Conservation (phyloP, 2,329 filamentous ascomycete genomes). For the Lithohypha guttulata region DNA sequence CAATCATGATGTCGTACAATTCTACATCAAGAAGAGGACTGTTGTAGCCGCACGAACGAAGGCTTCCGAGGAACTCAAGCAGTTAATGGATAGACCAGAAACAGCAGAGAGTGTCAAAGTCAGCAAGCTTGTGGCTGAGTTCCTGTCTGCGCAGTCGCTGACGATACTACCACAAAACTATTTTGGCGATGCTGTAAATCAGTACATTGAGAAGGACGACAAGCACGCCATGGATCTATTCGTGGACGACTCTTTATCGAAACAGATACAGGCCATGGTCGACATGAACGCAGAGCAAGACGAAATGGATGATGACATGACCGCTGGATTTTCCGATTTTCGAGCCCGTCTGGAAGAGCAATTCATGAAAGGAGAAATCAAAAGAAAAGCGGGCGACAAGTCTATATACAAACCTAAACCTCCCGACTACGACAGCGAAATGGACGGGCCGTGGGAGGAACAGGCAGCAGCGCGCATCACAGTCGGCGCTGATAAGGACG, state of each 20-base stretch:
- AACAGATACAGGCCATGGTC: constrained; percentile 60
- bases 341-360: constrained; percentile 58
- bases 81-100: constrained; percentile 49
- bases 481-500: constrained; percentile 33
- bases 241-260: constrained; percentile 58
- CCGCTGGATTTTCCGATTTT: constrained; percentile 62
- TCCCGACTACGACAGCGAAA: constrained; percentile 74
- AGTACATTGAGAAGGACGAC: constrained; percentile 92
- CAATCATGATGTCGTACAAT: constrained; percentile 84
- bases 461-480: constrained; percentile 54
- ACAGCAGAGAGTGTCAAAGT: constrained; percentile 70
- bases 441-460: constrained; percentile 77
- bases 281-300: constrained; percentile 53
- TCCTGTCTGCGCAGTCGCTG: constrained; percentile 73
- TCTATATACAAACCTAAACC: constrained; percentile 65
- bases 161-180: constrained; percentile 87
- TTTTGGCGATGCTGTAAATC: constrained; percentile 83
- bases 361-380: constrained; percentile 56
- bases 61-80: constrained; percentile 44
- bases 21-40: constrained; percentile 74
- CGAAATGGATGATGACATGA: constrained; percentile 58
- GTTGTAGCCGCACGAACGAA: constrained; percentile 30
- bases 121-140: constrained; percentile 78
- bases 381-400: constrained; percentile 36
- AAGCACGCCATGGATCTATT: constrained; percentile 82